A percentile compares a stretch with the other conserved stretches of the same genome.
phyloP scores from a whole-genome alignment of 192 early-diverging fungal genomes.

The Chytriomyces sp. region DNA sequence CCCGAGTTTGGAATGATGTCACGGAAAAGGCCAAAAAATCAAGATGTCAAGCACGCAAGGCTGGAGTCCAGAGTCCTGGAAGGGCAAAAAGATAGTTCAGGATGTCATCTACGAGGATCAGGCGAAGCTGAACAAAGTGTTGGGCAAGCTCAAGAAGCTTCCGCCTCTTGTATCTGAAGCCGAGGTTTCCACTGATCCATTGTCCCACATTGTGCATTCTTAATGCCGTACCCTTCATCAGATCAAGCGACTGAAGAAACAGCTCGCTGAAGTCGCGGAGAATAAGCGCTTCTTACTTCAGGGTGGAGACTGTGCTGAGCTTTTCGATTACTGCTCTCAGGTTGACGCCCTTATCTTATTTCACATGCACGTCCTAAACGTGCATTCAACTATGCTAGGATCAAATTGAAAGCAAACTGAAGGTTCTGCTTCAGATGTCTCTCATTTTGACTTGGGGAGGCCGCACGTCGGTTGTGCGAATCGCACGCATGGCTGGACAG shows the following conservation, averaged over 20 bases:
- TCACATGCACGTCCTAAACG: not conserved
- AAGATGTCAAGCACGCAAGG: slow-evolving; percentile 1
- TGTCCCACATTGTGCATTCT: not conserved
- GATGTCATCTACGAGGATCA: slow-evolving; percentile 87
- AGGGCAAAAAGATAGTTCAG: slow-evolving; percentile 59
- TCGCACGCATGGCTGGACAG: slow-evolving; percentile 98
- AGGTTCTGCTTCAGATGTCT: slow-evolving; percentile 97
- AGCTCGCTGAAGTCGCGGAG: slow-evolving; percentile 86
- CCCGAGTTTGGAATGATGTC: too few relatives aligned
- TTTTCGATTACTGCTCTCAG: slow-evolving; percentile 97
- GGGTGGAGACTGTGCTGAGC: slow-evolving; percentile 98
- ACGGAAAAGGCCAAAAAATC: not conserved
- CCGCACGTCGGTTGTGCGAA: slow-evolving; percentile 88
- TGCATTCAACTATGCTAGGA: slow-evolving; percentile 44
- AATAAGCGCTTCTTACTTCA: slow-evolving; percentile 94
- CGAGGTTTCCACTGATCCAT: slow-evolving; percentile 62
- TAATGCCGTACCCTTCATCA: slow-evolving; percentile 30
- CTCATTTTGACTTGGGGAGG: slow-evolving; percentile 93
- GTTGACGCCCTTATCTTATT: slow-evolving; percentile 30
- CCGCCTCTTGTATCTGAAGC: slow-evolving; percentile 87
- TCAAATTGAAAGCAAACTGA: slow-evolving; percentile 93
- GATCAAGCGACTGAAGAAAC: slow-evolving; percentile 79
- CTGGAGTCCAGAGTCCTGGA: slow-evolving; percentile 51
- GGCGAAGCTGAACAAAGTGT: slow-evolving; percentile 65
- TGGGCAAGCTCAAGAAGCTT: slow-evolving; percentile 74